These are phyloP conservation scores for Gossypium aridum DNA, from an alignment of 441 rosid species.

Conservation along the genomic window DNA sequence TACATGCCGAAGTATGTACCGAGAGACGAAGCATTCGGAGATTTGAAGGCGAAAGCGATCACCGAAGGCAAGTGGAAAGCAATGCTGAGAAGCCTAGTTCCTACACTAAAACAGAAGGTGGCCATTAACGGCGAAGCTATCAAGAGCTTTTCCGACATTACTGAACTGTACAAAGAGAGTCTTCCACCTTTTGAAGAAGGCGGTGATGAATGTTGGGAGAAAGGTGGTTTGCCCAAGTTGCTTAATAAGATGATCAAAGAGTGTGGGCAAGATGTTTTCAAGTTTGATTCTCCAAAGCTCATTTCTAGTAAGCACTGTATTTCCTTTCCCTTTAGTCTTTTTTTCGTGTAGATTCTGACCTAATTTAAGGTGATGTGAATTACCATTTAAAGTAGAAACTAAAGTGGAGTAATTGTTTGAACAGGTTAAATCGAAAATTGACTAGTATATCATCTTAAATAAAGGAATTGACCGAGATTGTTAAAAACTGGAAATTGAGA, in stretches of 20 bases:
- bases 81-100: not conserved
- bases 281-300: constrained; percentile 11
- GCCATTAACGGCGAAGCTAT: not conserved
- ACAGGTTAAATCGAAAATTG: no score
- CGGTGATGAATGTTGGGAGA: not conserved
- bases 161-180: not conserved
- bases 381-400: no score
- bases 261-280: not conserved
- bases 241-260: not conserved
- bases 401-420: no score
- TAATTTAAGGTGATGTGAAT: no score
- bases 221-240: not conserved
- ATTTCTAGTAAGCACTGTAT: not conserved
- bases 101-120: not conserved
- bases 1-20: constrained; percentile 14
- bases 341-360: no score
- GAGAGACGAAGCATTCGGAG: constrained; percentile 11
- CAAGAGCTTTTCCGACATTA: not conserved
- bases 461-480: no score
- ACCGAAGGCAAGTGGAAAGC: not conserved
- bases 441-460: no score
- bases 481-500: no score
- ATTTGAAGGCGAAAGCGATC: not conserved
- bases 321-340: not conserved
- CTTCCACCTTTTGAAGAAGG: not conserved